Evolutionary conservation across 2,329 filamentous ascomycete genomes (phyloP), one percentile per base, ranked within the genome.

Genomic region (Colletotrichum tabaci): DNA sequence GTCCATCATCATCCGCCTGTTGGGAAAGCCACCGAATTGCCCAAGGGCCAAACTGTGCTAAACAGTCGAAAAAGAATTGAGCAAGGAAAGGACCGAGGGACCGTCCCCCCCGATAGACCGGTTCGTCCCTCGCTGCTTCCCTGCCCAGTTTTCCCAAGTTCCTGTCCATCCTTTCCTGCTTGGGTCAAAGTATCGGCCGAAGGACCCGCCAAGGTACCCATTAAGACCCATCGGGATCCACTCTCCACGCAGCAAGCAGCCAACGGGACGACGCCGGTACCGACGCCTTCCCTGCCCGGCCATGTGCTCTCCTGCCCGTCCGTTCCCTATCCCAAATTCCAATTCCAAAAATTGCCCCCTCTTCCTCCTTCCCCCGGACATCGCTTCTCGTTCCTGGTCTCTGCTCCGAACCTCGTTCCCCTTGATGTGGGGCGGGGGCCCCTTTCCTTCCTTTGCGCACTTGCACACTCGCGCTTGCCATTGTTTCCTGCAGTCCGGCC

Each of bases 301-400:
- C 69, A 72, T 72, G 69, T 72, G 69, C 65, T 63, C 56, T 68
- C 44, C 26, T 58, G 53, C 69, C 50, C 58, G 30, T 35, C 30
- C 30, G 30, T 61, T 23, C 57, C 40, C n/a, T 12, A 30, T 2
- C 46, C 46, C 61, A 13, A 61, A 49, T 30, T 30, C 6, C 30
- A 30, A 30, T 30, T 30, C 30, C 30, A 35, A 35, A 35, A 35
- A 35, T 8, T 2, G 2, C 30, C 30, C 30, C 30, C 56, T 13
- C 8, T n/a, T 44, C 26, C 26, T 38, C 46, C 58, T 50, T 35
- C 30, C 40, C 65, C 65, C 69, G 58, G 69, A 58, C 52, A 49
- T 61, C 23, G 65, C 63, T 58, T 66, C 65, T 68, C 8, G 15
- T 68, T 63, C 58, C 47, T 58, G 52, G 35, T 47, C 46, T 63